Base-by-base conservation (phyloP, 2,329 filamentous ascomycete species). In the Thelonectria rubi region DNA sequence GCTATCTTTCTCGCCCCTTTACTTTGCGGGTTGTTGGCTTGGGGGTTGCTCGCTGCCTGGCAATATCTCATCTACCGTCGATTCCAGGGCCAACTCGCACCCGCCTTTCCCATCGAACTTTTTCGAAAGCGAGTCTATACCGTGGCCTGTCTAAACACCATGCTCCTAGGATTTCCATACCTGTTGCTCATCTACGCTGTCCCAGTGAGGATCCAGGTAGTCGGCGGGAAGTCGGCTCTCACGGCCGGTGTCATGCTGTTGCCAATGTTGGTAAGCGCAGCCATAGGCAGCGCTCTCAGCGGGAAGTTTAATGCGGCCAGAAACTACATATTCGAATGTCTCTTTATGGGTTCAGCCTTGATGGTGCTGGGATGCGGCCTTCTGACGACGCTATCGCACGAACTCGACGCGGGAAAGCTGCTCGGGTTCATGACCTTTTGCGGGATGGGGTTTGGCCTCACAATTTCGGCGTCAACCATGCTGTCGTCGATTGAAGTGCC, bases 401-500 rank as follows among this genome's bases (percentile, higher is more conserved):
- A 62, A 1, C 45, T 71, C 3, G 68, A 84, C 9, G 77, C 83
- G 63, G 69, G 76, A 2, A 84, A 81, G 65, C 74, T 80, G 5
- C 70, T 85, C 1, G 83, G 83, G 0, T 84, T 82, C 59, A 68
- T 85, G 53, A 76, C 78, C 0, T 81, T 86, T 55, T 74, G 83
- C n/a, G 84, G 84, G 3, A 69, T 86, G 30, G 84, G 84, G 0
- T 84, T 84, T 62, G 84, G 84, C 0, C 66, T 86, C 37, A 78
- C 79, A 3, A 79, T 82, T 2, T 74, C 82, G 1, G 77, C 78
- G 2, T 76, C 81, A 3, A 86, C 83, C 0, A 82, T 85, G 65
- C 63, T 83, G 15, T 79, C 79, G 1, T 66, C 69, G 2, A 64
- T 77, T 2, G 80, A 83, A 64, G 75, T 81, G 12, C 76, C 81